Conservation (phyloP, 306 rosid genomes). For the Oemleria cerasiformis region DNA sequence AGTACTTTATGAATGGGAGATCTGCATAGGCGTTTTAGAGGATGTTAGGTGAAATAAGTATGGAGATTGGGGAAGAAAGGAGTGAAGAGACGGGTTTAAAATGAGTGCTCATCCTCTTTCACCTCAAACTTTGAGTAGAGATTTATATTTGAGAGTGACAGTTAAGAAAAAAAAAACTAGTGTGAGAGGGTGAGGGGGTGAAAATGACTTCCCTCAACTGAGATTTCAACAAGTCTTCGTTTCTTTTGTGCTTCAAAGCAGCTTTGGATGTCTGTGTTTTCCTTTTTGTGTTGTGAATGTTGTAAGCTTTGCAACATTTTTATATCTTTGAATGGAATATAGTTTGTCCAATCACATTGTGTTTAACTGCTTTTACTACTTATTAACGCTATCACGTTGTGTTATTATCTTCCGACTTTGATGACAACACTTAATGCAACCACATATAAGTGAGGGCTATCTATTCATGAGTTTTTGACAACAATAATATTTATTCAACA, state of each 20-base stretch:
- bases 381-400: background rate
- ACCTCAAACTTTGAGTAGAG: slow-evolving; percentile 57
- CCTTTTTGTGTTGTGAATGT: slow-evolving; percentile 44
- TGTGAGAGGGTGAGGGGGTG: slow-evolving; percentile 33
- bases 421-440: too few relatives aligned
- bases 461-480: too few relatives aligned
- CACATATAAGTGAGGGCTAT: too few relatives aligned
- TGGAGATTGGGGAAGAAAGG: slow-evolving; percentile 74
- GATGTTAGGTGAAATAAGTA: slow-evolving; percentile 54
- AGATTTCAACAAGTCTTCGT: slow-evolving; percentile 30
- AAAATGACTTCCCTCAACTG: slow-evolving; percentile 44
- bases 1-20: slow-evolving; percentile 46
- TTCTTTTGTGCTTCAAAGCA: slow-evolving; percentile 34
- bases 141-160: slow-evolving; percentile 48
- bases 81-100: slow-evolving; percentile 83
- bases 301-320: slow-evolving; percentile 68
- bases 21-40: slow-evolving; percentile 44
- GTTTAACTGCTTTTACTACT: background rate
- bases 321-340: slow-evolving; percentile 24
- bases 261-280: slow-evolving; percentile 36
- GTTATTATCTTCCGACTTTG: background rate
- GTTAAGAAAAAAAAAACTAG: slow-evolving; percentile 4
- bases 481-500: too few relatives aligned
- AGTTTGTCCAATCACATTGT: slow-evolving; percentile 38
- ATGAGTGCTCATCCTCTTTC: slow-evolving; percentile 98